Conservation (phyloP, 2,329 filamentous ascomycete genomes). For the Scedosporium boydii region DNA sequence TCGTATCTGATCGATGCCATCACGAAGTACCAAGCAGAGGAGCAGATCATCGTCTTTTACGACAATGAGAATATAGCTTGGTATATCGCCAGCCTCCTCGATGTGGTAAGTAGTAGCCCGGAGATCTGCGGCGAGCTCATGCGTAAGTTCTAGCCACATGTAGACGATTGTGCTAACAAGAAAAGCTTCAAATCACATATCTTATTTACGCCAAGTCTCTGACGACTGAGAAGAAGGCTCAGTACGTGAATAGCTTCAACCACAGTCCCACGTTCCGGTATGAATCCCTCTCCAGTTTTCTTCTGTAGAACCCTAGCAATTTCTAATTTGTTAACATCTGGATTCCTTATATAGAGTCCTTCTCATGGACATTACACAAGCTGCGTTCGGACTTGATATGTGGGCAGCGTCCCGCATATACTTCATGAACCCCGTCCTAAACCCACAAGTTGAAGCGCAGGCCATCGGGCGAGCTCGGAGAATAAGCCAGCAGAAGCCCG, state of each 20-base stretch:
- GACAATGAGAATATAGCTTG: slow-evolving; percentile 79
- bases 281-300: not conserved
- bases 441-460: slow-evolving; percentile 77
- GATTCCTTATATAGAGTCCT: slow-evolving; percentile 46
- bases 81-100: slow-evolving; percentile 75
- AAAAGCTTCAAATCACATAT: slow-evolving; percentile 46
- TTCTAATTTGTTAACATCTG: slow-evolving; percentile 3
- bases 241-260: slow-evolving; percentile 75
- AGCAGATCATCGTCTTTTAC: slow-evolving; percentile 91
- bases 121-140: not conserved
- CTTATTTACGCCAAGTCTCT: slow-evolving; percentile 61
- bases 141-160: not conserved
- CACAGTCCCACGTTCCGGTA: slow-evolving; percentile 51
- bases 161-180: not conserved
- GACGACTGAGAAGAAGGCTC: slow-evolving; percentile 50
- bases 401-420: slow-evolving; percentile 75
- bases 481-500: slow-evolving; percentile 71
- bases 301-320: not conserved
- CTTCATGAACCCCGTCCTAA: slow-evolving; percentile 81
- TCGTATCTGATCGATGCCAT: slow-evolving; percentile 75
- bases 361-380: slow-evolving; percentile 84
- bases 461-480: slow-evolving; percentile 84
- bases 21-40: slow-evolving; percentile 52
- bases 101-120: slow-evolving; percentile 43
- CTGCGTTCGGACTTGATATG: slow-evolving; percentile 81